These are phyloP conservation scores for Taiozyma onychis DNA, from an alignment of 1,139 yeast genomes.

Conservation along the genomic window DNA sequence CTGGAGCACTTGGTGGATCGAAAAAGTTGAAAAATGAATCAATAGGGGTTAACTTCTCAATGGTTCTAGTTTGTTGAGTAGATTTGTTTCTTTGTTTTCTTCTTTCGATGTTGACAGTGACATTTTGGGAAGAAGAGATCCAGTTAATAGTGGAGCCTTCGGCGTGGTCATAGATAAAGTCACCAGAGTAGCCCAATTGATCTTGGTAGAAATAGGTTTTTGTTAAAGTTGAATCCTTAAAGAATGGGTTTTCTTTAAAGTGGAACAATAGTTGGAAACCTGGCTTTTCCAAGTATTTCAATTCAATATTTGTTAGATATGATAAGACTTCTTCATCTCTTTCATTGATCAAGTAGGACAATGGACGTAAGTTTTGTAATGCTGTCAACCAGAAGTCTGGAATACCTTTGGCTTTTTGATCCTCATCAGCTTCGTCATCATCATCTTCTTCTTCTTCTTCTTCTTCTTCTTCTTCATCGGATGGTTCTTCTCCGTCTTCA, in stretches of 20 bases:
- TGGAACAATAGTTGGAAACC: slow-evolving; percentile 87
- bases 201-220: slow-evolving; percentile 94
- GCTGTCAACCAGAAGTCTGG: slow-evolving; percentile 98
- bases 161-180: slow-evolving; percentile 94
- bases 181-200: slow-evolving; percentile 92
- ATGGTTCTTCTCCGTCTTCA: slow-evolving; percentile 37
- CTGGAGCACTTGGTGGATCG: slow-evolving; percentile 84
- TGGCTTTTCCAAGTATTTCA: slow-evolving; percentile 76
- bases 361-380: slow-evolving; percentile 75
- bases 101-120: slow-evolving; percentile 83
- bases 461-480: slow-evolving; percentile 36
- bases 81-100: slow-evolving; percentile 97
- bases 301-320: slow-evolving; percentile 61
- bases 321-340: slow-evolving; percentile 84
- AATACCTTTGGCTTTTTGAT: slow-evolving; percentile 56
- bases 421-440: slow-evolving; percentile 42
- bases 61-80: slow-evolving; percentile 94
- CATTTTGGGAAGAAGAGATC: slow-evolving; percentile 75
- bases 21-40: slow-evolving; percentile 95
- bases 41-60: slow-evolving; percentile 88
- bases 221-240: slow-evolving; percentile 63
- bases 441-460: slow-evolving; percentile 42
- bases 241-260: slow-evolving; percentile 72
- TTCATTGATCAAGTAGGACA: slow-evolving; percentile 83
- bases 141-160: slow-evolving; percentile 86